These are phyloP conservation scores for Hypomontagnella submonticulosa DNA, from an alignment of 495 filamentous ascomycete species.

Conservation along the genomic window DNA sequence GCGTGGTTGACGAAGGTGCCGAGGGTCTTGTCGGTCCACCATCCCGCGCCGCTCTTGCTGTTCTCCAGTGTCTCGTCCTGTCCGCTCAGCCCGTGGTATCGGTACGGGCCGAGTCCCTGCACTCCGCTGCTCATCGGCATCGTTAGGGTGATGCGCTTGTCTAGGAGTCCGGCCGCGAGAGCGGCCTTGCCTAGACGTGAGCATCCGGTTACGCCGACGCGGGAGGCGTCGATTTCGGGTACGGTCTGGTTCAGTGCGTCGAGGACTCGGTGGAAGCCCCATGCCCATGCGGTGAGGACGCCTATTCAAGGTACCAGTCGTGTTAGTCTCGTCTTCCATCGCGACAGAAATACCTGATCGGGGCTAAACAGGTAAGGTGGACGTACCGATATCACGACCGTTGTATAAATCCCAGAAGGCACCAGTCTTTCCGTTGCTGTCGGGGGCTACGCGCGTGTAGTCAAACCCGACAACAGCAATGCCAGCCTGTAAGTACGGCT, in stretches of 20 bases:
- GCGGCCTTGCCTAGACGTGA: slow-evolving; percentile 64
- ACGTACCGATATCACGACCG: slow-evolving; percentile 61
- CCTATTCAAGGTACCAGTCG: slow-evolving; percentile 43
- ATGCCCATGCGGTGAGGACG: slow-evolving; percentile 63
- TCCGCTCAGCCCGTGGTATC: slow-evolving; percentile 62
- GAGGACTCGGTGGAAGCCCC: slow-evolving; percentile 64
- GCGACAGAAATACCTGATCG: background rate
- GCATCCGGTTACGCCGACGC: slow-evolving; percentile 63
- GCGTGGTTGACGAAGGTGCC: slow-evolving; percentile 62
- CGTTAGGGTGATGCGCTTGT: slow-evolving; percentile 63
- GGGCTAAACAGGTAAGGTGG: background rate
- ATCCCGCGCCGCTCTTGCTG: slow-evolving; percentile 63
- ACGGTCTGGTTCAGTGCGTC: slow-evolving; percentile 62
- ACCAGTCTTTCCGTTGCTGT: slow-evolving; percentile 63
- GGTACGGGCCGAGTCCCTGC: slow-evolving; percentile 63
- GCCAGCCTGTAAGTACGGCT: slow-evolving; percentile 59
- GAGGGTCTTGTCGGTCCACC: slow-evolving; percentile 62
- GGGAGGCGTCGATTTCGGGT: slow-evolving; percentile 59
- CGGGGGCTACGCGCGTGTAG: slow-evolving; percentile 60
- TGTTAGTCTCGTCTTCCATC: too few species aligned
- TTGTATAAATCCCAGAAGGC: slow-evolving; percentile 65
- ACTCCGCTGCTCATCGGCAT: slow-evolving; percentile 67
- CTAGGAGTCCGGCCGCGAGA: slow-evolving; percentile 62
- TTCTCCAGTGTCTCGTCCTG: slow-evolving; percentile 67
- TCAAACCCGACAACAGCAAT: slow-evolving; percentile 65